phyloP scores from a whole-genome alignment of 345 rosid genomes.

The Eucalyptus globulus region DNA sequence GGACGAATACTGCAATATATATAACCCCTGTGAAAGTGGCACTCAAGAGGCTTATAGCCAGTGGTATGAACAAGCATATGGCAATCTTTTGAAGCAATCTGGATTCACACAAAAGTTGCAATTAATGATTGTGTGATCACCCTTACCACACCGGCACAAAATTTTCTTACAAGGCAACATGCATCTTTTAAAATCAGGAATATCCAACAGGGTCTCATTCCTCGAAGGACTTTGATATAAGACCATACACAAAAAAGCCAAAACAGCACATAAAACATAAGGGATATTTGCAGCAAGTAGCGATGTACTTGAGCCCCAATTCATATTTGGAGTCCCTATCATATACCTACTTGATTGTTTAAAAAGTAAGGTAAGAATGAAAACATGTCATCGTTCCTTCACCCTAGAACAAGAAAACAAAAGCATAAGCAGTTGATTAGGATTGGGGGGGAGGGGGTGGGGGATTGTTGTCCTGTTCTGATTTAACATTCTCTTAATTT shows the following conservation, averaged over 20 bases:
- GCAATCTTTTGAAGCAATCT: not conserved
- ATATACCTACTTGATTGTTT: not conserved
- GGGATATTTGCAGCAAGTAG: not conserved
- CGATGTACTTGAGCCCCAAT: not conserved
- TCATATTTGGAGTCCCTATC: not conserved
- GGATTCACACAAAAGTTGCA: not conserved
- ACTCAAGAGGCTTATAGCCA: not conserved
- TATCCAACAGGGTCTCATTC: not conserved
- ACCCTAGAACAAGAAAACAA: not conserved
- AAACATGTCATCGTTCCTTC: not conserved
- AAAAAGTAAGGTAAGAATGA: not conserved
- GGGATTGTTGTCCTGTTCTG: not conserved
- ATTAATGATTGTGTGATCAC: not conserved
- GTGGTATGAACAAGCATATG: not conserved
- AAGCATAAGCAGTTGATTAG: not conserved
- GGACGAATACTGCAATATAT: not conserved
- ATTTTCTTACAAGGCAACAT: not conserved
- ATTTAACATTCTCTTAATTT: not conserved
- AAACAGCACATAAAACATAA: not conserved
- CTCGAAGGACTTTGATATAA: not conserved
- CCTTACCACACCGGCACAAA: not conserved
- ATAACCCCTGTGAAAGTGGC: not conserved
- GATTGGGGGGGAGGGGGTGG: too few species aligned
- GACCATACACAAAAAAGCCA: not conserved
- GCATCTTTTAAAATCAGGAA: not conserved